Evolutionary conservation across 768 basidiomycete genomes (phyloP), one percentile per base, ranked within the genome.

Genomic region (Phaffia australis): DNA sequence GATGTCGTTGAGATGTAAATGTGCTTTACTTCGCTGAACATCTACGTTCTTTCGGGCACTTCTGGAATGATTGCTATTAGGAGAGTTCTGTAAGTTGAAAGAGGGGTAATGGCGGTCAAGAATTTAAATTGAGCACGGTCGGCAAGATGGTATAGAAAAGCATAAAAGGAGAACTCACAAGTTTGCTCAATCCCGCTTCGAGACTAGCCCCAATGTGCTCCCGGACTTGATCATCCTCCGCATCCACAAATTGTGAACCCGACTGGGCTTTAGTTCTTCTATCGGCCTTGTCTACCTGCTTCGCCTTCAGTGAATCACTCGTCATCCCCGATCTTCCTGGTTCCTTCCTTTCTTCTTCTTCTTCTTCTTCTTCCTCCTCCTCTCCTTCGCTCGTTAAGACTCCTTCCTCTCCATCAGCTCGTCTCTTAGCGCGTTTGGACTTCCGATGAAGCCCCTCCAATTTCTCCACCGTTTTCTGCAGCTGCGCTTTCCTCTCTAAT

Each of bases 141-240:
- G 50, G 47, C 32, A n/a, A n/a, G 1, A 4, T 35, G 57, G 25
- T 11, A 9, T 21, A 30, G 25, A 11, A 2, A 46, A 23, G 21
- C 29, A 48, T 23, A 56, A 35, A 27, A 35, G 23, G 32, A 11
- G 14, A 19, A 72, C 72, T 63, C 69, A 75, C 76, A 52, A 90
- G 70, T 29, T 69, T 60, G 62, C 71, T 71, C 6, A 72, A 65
- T 16, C 87, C 89, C 64, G 84, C 85, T 46, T 82, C 85, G 35
- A 93, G 77, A 68, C 88, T 88, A 69, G 87, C 85, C 72, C 91
- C 88, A 55, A 94, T 88, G 74, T 93, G 89, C 72, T 87, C 86
- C 70, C 87, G 83, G 9, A 88, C 88, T 27, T 56, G 47, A 48
- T 67, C 66, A 46, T 67, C 72, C 70, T 91, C 88, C 3, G 89